Base-by-base conservation (phyloP, 2,329 filamentous ascomycete genomes). In the Aspergillus fructus region DNA sequence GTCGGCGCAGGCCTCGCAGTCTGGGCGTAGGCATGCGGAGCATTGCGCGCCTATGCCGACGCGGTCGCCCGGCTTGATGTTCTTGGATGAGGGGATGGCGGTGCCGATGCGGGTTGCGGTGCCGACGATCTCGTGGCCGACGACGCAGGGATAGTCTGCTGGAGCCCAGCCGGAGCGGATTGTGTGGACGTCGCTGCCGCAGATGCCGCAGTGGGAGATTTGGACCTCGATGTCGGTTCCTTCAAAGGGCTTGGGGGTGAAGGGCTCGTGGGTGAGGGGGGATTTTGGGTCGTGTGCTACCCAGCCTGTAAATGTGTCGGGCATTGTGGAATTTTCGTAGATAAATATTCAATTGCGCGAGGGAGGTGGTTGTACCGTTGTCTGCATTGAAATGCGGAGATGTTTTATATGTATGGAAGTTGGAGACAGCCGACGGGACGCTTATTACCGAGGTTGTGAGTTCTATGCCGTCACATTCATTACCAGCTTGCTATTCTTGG, bases 121-220 rank as follows among this genome's bases (percentile, higher is more conserved):
- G 45, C 86, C 86, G 60, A 88, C 80, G 45, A 89, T 88, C 65
- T 89, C 86, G 69, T 89, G 86, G 53, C 85, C 86, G 24, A 86
- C 83, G 42, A 83, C 82, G 40, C 84, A 74, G 34, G 77, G 77
- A 56, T 78, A 78, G 56, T 73, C 67, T 3, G 73, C 62, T 12
- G 72, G 71, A 2, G 62, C 72, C 76, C 73, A 78, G 63, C 74
- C 85, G 2, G 81, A 83, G 39, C 80, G 77, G 3, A 88, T 75
- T 4, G 76, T 81, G 72, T 88, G 85, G 13, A 87, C 59, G 59
- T 88, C 85, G 8, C 83, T 82, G 59, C 85, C 86, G 69, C 86
- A 89, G 65, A 89, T 82, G 49, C 86, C 86, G 66, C 85, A 88
- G 74, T 88, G 85, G 3, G 83, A 82, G 61, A 89, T 75, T 66